Conservation (phyloP, 306 rosid species). For the Vicia faba region DNA sequence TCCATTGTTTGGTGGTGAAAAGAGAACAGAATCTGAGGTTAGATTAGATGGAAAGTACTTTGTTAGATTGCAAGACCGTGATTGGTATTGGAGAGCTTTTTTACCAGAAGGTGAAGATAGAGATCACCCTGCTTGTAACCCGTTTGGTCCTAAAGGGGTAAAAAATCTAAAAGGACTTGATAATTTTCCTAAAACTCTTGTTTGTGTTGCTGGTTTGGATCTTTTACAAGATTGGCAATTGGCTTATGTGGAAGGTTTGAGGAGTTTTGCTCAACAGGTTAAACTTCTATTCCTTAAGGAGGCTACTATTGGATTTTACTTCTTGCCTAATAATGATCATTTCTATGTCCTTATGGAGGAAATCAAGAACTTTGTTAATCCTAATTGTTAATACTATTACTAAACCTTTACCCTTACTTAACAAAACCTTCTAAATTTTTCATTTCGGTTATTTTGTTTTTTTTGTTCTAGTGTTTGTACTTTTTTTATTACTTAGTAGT, state of each 20-base stretch:
- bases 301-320: constrained; percentile 91
- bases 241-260: constrained; percentile 65
- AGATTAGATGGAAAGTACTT: constrained; percentile 78
- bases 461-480: neutral
- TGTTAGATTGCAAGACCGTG: constrained; percentile 73
- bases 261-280: constrained; percentile 57
- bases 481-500: constrained; percentile 33
- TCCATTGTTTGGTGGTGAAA: constrained; percentile 80
- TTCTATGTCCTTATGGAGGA: constrained; percentile 70
- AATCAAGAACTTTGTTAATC: constrained; percentile 60
- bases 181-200: constrained; percentile 71
- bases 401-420: constrained; percentile 61
- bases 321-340: constrained; percentile 82
- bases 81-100: constrained; percentile 96
- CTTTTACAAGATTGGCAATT: constrained; percentile 88
- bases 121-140: constrained; percentile 85
- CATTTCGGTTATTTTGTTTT: constrained; percentile 36
- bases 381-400: constrained; percentile 54
- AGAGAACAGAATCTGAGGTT: constrained; percentile 65
- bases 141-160: constrained; percentile 71
- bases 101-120: constrained; percentile 84
- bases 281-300: constrained; percentile 63
- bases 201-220: constrained; percentile 91
- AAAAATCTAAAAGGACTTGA: constrained; percentile 48
- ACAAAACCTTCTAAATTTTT: constrained; percentile 57